Percentiles rank a stretch among this genome's conserved stretches.
phyloP scores from a whole-genome alignment of 1,139 yeast genomes.

The Scheffersomyces illinoinensis region DNA sequence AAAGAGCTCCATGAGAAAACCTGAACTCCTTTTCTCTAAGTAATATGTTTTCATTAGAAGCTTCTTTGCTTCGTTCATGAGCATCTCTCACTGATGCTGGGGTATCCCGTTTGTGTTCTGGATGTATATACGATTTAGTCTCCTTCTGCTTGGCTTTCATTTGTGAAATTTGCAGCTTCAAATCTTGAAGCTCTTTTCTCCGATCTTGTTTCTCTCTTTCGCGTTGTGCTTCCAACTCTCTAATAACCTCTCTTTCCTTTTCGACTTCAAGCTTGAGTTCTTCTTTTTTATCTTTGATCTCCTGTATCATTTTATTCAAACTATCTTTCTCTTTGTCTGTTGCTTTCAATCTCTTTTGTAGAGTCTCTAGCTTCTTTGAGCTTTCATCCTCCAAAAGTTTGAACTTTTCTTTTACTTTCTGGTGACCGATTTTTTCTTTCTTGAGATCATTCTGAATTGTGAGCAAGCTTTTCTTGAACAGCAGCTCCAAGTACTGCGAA shows the following conservation, averaged over 20 bases:
- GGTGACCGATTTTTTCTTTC: constrained; percentile 18
- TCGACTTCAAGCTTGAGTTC: not conserved
- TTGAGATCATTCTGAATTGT: constrained; percentile 22
- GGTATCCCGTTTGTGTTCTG: not conserved
- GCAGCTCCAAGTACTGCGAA: constrained; percentile 23
- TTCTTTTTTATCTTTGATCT: constrained; percentile 1
- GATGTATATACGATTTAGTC: not conserved
- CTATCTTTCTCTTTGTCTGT: constrained; percentile 7
- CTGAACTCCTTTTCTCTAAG: not conserved
- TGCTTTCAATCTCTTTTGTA: constrained; percentile 16
- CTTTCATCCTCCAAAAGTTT: constrained; percentile 20
- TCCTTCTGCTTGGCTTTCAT: not conserved
- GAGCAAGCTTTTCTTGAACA: constrained; percentile 21
- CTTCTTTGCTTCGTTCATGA: not conserved
- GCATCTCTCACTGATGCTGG: not conserved
- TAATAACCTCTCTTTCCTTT: constrained; percentile 4
- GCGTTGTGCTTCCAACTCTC: not conserved
- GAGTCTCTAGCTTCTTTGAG: constrained; percentile 15
- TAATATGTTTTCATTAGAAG: not conserved
- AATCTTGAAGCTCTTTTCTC: not conserved
- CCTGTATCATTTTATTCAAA: constrained; percentile 8
- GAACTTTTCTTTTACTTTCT: constrained; percentile 20
- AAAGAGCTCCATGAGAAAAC: not conserved
- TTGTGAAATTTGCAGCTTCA: not conserved
- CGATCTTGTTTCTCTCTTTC: not conserved